Conservation (phyloP, 2,329 filamentous ascomycete species). For the Apiospora pterosperma region DNA sequence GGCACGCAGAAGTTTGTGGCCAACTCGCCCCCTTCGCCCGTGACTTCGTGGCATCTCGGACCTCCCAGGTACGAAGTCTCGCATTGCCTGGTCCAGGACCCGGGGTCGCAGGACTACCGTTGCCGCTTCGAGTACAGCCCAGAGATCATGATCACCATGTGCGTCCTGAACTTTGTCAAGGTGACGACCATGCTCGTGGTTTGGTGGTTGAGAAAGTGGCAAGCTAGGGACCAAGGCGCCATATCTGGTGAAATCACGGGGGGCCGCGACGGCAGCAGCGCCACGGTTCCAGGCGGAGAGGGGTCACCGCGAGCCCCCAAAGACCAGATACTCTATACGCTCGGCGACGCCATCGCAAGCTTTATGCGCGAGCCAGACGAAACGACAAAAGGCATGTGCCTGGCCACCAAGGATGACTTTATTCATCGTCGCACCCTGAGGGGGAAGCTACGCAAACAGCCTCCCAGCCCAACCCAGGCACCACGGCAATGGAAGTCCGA, state of each 20-base stretch:
- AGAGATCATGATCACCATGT: constrained; percentile 16
- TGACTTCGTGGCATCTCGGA: constrained; percentile 17
- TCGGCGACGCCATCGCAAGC: constrained; percentile 24
- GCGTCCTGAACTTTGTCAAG: constrained; percentile 19
- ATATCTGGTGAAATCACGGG: too few species aligned
- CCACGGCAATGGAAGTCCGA: constrained; percentile 7
- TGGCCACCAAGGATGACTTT: constrained; percentile 17
- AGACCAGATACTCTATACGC: constrained; percentile 16
- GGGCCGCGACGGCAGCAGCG: background rate
- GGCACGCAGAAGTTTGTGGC: constrained; percentile 9
- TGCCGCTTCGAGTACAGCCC: constrained; percentile 23
- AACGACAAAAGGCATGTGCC: constrained; percentile 19
- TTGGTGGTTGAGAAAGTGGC: constrained; percentile 12
- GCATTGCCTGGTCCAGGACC: constrained; percentile 20
- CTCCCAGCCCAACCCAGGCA: background rate
- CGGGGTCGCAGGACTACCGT: background rate
- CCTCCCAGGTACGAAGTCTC: constrained; percentile 18
- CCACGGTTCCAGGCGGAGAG: too few species aligned
- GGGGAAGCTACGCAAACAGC: constrained; percentile 1
- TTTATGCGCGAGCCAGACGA: constrained; percentile 22
- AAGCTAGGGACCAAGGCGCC: constrained; percentile 6
- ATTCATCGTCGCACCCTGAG: background rate
- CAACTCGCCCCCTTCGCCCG: constrained; percentile 5
- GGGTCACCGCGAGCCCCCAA: too few species aligned
- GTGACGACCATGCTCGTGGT: constrained; percentile 14